Percentiles rank a stretch among this genome's conserved stretches.
These are phyloP conservation scores for Pestalotiopsis sp. DNA, from an alignment of 2,329 filamentous ascomycete genomes.

Conservation along the genomic window DNA sequence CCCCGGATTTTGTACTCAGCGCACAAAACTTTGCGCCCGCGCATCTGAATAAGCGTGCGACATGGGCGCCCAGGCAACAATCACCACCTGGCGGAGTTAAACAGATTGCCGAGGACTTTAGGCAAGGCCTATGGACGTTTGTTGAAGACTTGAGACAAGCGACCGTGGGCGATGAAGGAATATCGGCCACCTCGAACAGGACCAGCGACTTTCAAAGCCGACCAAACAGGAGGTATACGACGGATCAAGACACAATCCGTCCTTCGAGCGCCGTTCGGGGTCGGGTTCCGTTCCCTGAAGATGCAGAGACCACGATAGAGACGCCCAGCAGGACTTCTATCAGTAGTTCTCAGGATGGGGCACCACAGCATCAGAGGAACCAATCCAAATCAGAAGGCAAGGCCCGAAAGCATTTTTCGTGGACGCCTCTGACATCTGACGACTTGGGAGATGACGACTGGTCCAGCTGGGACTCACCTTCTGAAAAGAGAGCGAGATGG, in stretches of 20 bases:
- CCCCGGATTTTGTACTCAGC: slow-evolving; percentile 31
- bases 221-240: slow-evolving; percentile 23
- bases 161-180: slow-evolving; percentile 90
- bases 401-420: slow-evolving; percentile 58
- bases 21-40: slow-evolving; percentile 38
- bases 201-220: slow-evolving; percentile 34
- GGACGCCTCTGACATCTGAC: slow-evolving; percentile 60
- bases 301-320: slow-evolving; percentile 34
- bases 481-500: slow-evolving; percentile 60
- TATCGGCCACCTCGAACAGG: slow-evolving; percentile 54
- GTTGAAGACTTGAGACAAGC: slow-evolving; percentile 94
- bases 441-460: slow-evolving; percentile 64
- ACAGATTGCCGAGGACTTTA: slow-evolving; percentile 87
- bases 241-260: slow-evolving; percentile 51
- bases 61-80: slow-evolving; percentile 58
- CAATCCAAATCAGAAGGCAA: slow-evolving; percentile 39
- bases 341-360: slow-evolving; percentile 28
- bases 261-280: slow-evolving; percentile 42
- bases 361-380: slow-evolving; percentile 30
- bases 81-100: slow-evolving; percentile 56
- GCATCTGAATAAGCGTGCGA: slow-evolving; percentile 55
- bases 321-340: slow-evolving; percentile 36
- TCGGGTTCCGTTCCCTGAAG: slow-evolving; percentile 45
- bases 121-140: slow-evolving; percentile 89
- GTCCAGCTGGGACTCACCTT: slow-evolving; percentile 65